These are phyloP conservation scores for Lenwebbia sp. DNA, from an alignment of 345 rosid species.

Conservation along the genomic window DNA sequence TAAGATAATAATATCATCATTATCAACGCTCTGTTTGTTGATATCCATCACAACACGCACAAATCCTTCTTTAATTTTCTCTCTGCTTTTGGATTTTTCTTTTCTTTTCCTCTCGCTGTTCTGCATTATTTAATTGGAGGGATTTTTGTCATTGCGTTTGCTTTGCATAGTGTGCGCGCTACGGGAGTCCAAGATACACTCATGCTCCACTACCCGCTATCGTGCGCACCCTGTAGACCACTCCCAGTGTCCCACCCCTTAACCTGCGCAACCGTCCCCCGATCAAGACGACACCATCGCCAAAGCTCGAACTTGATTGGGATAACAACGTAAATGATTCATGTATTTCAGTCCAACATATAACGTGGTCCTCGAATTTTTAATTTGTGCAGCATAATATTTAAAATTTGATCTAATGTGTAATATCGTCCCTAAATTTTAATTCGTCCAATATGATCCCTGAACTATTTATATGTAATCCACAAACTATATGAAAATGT, in stretches of 20 bases:
- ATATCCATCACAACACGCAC: neutral
- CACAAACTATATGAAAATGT: fast-evolving
- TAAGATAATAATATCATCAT: neutral
- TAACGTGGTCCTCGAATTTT: neutral
- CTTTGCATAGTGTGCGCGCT: neutral
- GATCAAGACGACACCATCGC: neutral
- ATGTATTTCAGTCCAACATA: fast-evolving
- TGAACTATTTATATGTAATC: fast-evolving
- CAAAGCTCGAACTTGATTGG: too few relatives aligned
- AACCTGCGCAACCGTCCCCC: neutral
- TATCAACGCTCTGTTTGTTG: neutral
- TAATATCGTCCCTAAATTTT: fast-evolving
- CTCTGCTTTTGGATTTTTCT: neutral
- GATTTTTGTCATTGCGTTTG: neutral
- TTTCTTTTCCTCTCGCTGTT: neutral
- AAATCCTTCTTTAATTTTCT: neutral
- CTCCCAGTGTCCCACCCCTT: neutral
- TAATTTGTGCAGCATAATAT: fast-evolving
- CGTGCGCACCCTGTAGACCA: conserved; percentile 21
- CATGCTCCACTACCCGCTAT: conserved; percentile 22
- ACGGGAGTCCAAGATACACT: neutral
- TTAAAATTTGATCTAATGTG: fast-evolving
- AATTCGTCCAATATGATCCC: fast-evolving
- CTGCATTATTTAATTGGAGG: neutral
- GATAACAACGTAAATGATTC: too few relatives aligned